Evolutionary conservation across 805 yeast species (phyloP), one percentile per base, ranked within the genome.

Genomic region (Kurtzmaniella fragi): DNA sequence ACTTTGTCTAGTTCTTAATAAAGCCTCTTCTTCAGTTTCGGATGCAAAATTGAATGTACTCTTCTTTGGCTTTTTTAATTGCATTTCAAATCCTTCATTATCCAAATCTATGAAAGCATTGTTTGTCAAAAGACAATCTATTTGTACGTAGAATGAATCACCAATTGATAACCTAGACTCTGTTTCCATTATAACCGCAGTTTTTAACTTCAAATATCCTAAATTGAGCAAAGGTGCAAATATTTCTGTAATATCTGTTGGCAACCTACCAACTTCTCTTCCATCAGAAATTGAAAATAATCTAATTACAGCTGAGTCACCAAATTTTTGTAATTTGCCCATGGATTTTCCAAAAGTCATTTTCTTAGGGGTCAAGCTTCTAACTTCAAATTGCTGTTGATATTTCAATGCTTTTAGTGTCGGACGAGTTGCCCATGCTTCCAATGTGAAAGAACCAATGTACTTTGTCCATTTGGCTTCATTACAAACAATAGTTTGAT

Each of bases 391-490:
- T 17, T 50, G 55, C 8, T 79, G 70, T 1, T 72, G 71, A 48
- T 67, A 74, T 17, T 66, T 56, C 1, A 77, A 54, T 0, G 75
- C 70, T 20, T 62, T 67, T 17, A 70, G 46, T 0, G 80, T 74
- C 0, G 86, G 84, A 43, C 90, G 61, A 0, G 89, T 82, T 10
- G 89, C 84, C 83, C 84, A 80, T 2, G 84, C 85, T 37, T 73
- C 73, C 2, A 78, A 74, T 42, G 73, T 74, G 9, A 82, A 42
- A 0, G 82, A 64, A 0, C 91, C 91, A 25, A 84, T 67, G 47
- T 70, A 82, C 32, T 71, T 59, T 17, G 40, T 44, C 73, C 72
- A 64, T 32, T 44, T 31, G 23, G 42, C 16, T 38, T 40, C 34
- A 31, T 38, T 2, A 38, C 14, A 20, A 20, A 20, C 25, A 20